Conservation (phyloP, 345 rosid genomes). For the Murraya koenigii region DNA sequence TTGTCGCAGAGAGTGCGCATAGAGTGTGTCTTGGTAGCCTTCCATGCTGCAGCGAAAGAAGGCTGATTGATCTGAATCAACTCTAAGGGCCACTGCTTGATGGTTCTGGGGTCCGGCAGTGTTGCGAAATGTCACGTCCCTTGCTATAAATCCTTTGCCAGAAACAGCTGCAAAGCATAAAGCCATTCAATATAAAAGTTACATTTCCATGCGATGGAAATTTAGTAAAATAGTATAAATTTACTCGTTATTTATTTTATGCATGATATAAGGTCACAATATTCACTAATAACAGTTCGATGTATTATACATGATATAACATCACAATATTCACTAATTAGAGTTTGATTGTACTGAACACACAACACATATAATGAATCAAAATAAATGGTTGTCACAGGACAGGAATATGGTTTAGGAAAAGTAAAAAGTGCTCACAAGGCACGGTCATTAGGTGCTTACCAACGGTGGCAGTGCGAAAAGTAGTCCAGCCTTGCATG, state of each 20-base stretch:
- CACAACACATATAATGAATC: too few relatives aligned
- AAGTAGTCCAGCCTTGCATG: slow-evolving; percentile 92
- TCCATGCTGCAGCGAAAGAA: slow-evolving; percentile 75
- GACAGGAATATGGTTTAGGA: not conserved
- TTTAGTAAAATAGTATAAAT: not conserved
- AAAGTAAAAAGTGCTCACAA: not conserved
- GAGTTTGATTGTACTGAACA: too few relatives aligned
- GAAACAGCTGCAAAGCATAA: slow-evolving; percentile 60
- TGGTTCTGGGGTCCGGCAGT: slow-evolving; percentile 71
- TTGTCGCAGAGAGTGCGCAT: slow-evolving; percentile 80
- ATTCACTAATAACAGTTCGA: too few relatives aligned
- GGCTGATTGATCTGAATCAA: slow-evolving; percentile 75
- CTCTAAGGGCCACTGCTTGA: slow-evolving; percentile 80
- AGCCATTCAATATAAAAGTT: not conserved
- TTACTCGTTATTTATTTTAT: too few relatives aligned
- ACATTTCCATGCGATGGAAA: not conserved
- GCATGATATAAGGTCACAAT: too few relatives aligned
- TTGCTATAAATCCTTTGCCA: slow-evolving; percentile 83
- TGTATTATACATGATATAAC: too few relatives aligned
- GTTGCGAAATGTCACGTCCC: slow-evolving; percentile 80
- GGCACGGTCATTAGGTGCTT: slow-evolving; percentile 1
- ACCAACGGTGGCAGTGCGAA: slow-evolving; percentile 95
- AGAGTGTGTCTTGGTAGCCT: slow-evolving; percentile 88
- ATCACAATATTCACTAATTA: too few relatives aligned
- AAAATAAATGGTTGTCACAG: not conserved